These are phyloP conservation scores for Didymella glomerata DNA, from an alignment of 2,329 filamentous ascomycete species.

Conservation along the genomic window DNA sequence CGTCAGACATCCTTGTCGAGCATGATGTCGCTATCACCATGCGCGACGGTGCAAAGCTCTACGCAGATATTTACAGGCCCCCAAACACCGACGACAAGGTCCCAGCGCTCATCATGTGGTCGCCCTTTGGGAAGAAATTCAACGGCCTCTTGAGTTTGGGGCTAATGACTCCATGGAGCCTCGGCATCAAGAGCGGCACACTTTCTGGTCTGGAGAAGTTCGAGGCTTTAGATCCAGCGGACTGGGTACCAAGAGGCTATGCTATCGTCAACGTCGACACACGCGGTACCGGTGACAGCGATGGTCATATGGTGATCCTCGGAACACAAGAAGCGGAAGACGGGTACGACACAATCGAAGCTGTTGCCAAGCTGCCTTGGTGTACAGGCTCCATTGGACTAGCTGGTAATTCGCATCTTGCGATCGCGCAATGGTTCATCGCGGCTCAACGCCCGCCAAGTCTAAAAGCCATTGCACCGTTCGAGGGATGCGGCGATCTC, in stretches of 20 bases:
- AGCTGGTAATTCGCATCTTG: conserved; percentile 56
- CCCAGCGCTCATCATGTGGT: neutral
- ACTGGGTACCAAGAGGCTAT: conserved; percentile 46
- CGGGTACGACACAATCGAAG: conserved; percentile 57
- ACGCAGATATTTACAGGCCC: neutral
- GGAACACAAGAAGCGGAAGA: conserved; percentile 52
- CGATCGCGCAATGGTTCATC: conserved; percentile 55
- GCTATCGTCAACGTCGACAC: conserved; percentile 48
- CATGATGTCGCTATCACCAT: neutral
- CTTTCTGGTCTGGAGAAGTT: conserved; percentile 34
- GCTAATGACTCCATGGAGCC: neutral
- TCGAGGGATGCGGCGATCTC: conserved; percentile 59
- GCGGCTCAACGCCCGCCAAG: conserved; percentile 54
- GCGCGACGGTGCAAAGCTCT: neutral
- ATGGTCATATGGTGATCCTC: conserved; percentile 22
- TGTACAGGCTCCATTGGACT: conserved; percentile 3
- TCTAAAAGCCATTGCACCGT: conserved; percentile 55
- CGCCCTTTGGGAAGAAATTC: neutral
- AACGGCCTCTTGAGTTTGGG: neutral
- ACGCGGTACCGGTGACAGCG: conserved; percentile 44
- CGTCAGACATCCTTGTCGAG: neutral
- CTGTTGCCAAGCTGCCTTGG: conserved; percentile 54
- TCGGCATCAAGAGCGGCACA: neutral
- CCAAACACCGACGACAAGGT: neutral
- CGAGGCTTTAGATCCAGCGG: conserved; percentile 54